phyloP scores from a whole-genome alignment of 164 flowering plant species.

The Santalum album region DNA sequence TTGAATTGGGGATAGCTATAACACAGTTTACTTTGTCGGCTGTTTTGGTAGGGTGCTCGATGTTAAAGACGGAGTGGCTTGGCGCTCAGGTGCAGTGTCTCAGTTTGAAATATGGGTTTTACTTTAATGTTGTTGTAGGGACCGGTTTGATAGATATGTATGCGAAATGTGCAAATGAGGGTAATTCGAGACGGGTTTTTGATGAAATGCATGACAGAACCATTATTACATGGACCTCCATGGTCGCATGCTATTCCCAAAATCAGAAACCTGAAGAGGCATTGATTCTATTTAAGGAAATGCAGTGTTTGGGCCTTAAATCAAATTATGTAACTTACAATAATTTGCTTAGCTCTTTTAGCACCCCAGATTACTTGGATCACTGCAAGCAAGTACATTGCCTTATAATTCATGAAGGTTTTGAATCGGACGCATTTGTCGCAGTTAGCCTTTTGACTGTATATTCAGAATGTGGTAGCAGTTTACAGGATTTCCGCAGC shows the following conservation, averaged over 20 bases:
- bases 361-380: constrained; percentile 17
- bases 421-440: constrained; percentile 27
- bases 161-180: constrained; percentile 19
- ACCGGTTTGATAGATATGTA: constrained; percentile 35
- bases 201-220: constrained; percentile 30
- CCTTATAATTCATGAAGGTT: constrained; percentile 29
- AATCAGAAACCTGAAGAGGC: constrained; percentile 29
- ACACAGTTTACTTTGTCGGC: constrained; percentile 23
- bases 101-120: constrained; percentile 23
- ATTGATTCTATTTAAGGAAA: constrained; percentile 25
- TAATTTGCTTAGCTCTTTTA: constrained; percentile 40
- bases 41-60: constrained; percentile 23
- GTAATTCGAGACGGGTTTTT: constrained; percentile 24
- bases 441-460: constrained; percentile 31
- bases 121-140: constrained; percentile 28
- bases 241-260: constrained; percentile 39
- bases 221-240: constrained; percentile 36
- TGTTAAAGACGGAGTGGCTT: constrained; percentile 16
- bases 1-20: constrained; percentile 13
- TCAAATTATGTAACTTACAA: constrained; percentile 37
- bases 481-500: constrained; percentile 28
- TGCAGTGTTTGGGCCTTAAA: constrained; percentile 26
- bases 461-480: constrained; percentile 35
- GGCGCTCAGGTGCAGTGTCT: constrained; percentile 34
- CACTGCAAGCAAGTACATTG: constrained; percentile 44